Base-by-base conservation (phyloP, 2,329 filamentous ascomycete genomes). In the Drechslerella dactyloides region DNA sequence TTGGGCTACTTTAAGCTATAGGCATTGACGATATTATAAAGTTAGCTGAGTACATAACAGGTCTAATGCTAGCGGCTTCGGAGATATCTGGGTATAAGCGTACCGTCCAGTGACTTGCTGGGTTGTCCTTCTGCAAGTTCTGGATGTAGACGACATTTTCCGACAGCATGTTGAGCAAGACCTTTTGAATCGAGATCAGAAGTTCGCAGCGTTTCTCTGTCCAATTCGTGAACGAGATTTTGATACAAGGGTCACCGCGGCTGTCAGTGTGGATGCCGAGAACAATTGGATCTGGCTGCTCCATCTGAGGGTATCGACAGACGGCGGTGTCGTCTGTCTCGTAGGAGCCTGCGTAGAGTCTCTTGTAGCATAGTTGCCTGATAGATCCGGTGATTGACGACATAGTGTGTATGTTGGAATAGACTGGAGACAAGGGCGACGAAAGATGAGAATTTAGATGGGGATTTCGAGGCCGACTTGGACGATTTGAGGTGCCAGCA, bases 151-250 rank as follows among this genome's bases (percentile, higher is more conserved):
- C 15, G 0, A 48, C 44, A 30, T 46, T 24, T 1, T 62, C 53
- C 3, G 15, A n/a, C 0, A 70, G 11, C 4, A 70, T n/a, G 27
- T 70, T 70, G n/a, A 63, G 24, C 2, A 23, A 5, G 10, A 42
- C 54, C 10, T 55, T 54, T 2, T 13, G 2, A 1, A 62, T 15
- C 8, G 65, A 58, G 2, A 70, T 27, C 1, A 53, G 37, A 2
- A 70, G 17, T 10, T 37, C 33, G 19, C 58, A 70, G 8, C 44
- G 46, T 17, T 23, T 46, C 0, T 37, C 17, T 1, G 37, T 58
- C 65, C 65, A 70, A 19, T 19, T 58, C 5, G 59, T 70, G 15
- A 70, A 70, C 1, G 54, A n/a, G 24, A 70, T 10, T 15, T 56
- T 30, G 11, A 63, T 27, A 24, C 54, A 11, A 27, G 5, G 2